These are phyloP conservation scores for Neofusicoccum umdonicola DNA, from an alignment of 2,329 filamentous ascomycete species.

Conservation along the genomic window DNA sequence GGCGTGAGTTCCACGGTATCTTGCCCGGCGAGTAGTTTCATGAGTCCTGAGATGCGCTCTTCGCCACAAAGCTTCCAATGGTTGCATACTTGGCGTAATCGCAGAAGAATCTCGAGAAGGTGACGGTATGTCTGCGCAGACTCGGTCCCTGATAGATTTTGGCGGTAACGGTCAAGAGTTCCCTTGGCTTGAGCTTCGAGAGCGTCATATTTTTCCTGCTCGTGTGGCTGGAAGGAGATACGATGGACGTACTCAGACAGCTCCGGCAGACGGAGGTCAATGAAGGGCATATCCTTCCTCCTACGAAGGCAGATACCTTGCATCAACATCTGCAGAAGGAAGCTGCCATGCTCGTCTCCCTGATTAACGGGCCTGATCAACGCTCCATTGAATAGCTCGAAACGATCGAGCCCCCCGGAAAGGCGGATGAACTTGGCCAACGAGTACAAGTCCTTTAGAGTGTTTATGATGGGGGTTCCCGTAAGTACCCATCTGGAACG, in stretches of 20 bases:
- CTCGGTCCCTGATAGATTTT: constrained; percentile 67
- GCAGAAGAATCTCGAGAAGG: constrained; percentile 77
- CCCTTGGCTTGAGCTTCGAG: constrained; percentile 67
- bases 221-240: constrained; percentile 65
- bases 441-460: constrained; percentile 72
- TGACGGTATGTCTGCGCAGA: constrained; percentile 75
- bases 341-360: constrained; percentile 74
- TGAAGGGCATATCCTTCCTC: constrained; percentile 72
- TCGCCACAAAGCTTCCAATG: constrained; percentile 81
- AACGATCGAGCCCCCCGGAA: constrained; percentile 65
- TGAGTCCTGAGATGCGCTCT: constrained; percentile 66
- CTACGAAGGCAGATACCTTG: constrained; percentile 80
- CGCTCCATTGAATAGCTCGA: constrained; percentile 65
- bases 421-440: constrained; percentile 76
- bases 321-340: constrained; percentile 69
- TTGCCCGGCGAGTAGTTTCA: constrained; percentile 66
- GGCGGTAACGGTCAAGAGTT: constrained; percentile 76
- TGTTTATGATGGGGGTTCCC: constrained; percentile 88
- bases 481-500: constrained; percentile 71
- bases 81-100: constrained; percentile 76
- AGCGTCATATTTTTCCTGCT: constrained; percentile 62
- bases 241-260: constrained; percentile 62
- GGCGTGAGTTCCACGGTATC: constrained; percentile 67
- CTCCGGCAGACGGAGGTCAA: constrained; percentile 72
- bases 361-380: constrained; percentile 43